Evolutionary conservation across 2,329 filamentous ascomycete genomes (phyloP), one percentile per base, ranked within the genome.

Genomic region (Talaromyces atroroseus): DNA sequence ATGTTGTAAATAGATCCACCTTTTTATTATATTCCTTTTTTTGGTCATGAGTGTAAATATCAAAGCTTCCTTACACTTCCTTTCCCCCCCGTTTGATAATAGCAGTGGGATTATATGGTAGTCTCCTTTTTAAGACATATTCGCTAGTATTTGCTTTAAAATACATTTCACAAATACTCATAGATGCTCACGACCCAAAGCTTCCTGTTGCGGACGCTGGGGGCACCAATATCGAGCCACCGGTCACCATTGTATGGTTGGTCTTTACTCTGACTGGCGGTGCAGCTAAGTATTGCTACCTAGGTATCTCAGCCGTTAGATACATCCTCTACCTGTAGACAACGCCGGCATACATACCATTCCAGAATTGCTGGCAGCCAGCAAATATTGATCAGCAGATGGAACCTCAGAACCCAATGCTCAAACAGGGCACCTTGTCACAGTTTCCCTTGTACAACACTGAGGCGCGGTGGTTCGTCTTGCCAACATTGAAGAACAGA

Each of bases 1-100:
- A 90, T 89, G 81, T 70, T 95, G 70, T 94, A 84, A 59, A 29
- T 29, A 29, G 7, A 29, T 10, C 5, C 5, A 29, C 63, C 20
- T 56, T 18, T 48, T 23, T 10, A 14, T 21, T 54, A 32, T 44
- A 38, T 23, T 5, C 4, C 14, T 29, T 54, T 26, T 48, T 26
- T 26, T 7, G 7, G 29, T 36, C 14, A 29, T 29, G 26, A 11
- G 24, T 48, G n/a, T 26, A 49, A 40, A 24, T 26, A 54, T 11
- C 11, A 36, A 12, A 32, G 12, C 14, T 36, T 36, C 32, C 26
- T 29, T 29, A 29, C 26, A 29, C 26, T 29, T 29, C 26, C n/a
- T n/a, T n/a, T n/a, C n/a, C n/a, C n/a, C n/a, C n/a, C n/a, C n/a
- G n/a, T n/a, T n/a, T n/a, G n/a, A n/a, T n/a, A n/a, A n/a, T n/a